Base-by-base conservation (phyloP, 2,329 filamentous ascomycete genomes). In the Huntiella savannae region DNA sequence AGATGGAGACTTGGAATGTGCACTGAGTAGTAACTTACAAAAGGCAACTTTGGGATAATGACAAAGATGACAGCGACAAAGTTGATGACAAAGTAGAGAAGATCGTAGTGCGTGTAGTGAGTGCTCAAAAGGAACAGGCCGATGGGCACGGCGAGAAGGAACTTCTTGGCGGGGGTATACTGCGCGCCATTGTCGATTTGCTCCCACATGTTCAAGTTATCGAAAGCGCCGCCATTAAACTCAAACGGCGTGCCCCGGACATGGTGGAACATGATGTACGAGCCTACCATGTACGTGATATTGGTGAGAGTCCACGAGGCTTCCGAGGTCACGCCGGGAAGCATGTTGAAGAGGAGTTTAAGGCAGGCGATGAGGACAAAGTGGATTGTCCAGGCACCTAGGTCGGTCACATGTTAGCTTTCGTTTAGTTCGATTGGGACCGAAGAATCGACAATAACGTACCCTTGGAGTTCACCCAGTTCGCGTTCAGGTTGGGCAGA, bases 151-250 rank as follows among this genome's bases (percentile, higher is more conserved):
- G 81, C 85, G 55, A 96, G 77, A 50, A 98, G 70, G 59, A 98
- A 98, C 64, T 98, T 98, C 71, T 98, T 98, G 54, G 91, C 84
- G 3, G 91, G 91, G 1, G 91, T 98, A 67, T 96, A 98, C 63
- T 98, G 91, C 56, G 91, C 91, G 40, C 91, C 91, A 58, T 96
- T 92, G 68, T 98, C 91, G 62, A 98, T 98, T 67, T 98, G 91
- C 68, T 98, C 91, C 91, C 91, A 98, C 91, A 98, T 96, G 68
- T 96, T 98, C 59, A 98, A 73, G 63, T 98, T 96, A 70, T 98
- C 91, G 63, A 96, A 98, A 55, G 91, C 91, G 50, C 91, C 91
- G 48, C 84, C 81, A 60, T 98, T 98, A 73, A 98, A 98, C 63
- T 98, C 91, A 60, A 98, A 98, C 4, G 91, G 91, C 40, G 96